Conservation (phyloP, 169 alveolate species). For the Plasmodium billcollinsi region DNA sequence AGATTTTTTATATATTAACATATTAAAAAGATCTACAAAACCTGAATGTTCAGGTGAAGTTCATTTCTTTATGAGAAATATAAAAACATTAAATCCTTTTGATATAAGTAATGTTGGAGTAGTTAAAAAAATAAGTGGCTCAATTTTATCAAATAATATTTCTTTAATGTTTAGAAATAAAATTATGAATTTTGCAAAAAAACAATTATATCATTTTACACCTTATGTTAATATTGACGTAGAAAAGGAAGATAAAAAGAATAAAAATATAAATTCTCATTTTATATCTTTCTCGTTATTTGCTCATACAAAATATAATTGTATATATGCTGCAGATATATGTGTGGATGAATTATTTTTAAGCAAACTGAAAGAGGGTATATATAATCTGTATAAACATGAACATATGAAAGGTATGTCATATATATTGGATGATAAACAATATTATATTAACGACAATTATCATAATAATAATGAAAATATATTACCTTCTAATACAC, state of each 20-base stretch:
- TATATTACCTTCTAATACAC: background rate
- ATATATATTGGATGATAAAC: background rate
- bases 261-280: conserved; percentile 10
- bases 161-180: conserved; percentile 68
- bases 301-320: conserved; percentile 71
- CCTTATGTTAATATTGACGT: conserved; percentile 44
- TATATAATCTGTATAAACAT: background rate
- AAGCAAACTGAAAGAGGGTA: conserved; percentile 7
- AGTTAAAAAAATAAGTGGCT: conserved; percentile 64
- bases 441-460: background rate
- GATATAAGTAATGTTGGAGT: conserved; percentile 62
- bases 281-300: conserved; percentile 65
- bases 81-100: conserved; percentile 40
- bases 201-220: conserved; percentile 39
- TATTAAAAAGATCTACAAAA: conserved; percentile 59
- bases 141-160: conserved; percentile 31
- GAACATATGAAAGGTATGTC: background rate
- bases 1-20: conserved; percentile 48
- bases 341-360: conserved; percentile 30
- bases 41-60: conserved; percentile 72
- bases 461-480: background rate
- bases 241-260: conserved; percentile 24
- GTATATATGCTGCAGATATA: conserved; percentile 56
- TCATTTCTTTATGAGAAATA: conserved; percentile 58
- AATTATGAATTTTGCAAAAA: conserved; percentile 61